phyloP scores from a whole-genome alignment of 2,329 filamentous ascomycete species.

The Calonectria ilicicola region DNA sequence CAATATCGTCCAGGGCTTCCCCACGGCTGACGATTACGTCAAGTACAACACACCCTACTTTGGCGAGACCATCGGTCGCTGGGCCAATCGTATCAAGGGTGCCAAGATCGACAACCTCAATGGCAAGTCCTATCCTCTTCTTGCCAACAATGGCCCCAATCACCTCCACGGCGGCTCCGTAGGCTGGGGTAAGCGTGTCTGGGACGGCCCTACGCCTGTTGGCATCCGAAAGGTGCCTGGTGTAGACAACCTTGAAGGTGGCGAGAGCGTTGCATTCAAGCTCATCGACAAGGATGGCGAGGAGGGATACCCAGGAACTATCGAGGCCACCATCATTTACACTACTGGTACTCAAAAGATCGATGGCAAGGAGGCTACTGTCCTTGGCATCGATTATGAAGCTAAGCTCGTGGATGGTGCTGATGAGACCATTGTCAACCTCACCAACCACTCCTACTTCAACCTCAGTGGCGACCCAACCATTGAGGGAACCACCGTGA shows the following conservation, averaged over 20 bases:
- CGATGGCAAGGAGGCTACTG: constrained; percentile 72
- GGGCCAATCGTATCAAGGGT: constrained; percentile 83
- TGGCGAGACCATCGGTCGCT: constrained; percentile 90
- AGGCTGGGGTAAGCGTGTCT: constrained; percentile 87
- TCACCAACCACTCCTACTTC: constrained; percentile 95
- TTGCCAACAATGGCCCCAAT: constrained; percentile 83
- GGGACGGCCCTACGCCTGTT: constrained; percentile 76
- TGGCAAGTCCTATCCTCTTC: constrained; percentile 74
- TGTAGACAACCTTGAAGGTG: constrained; percentile 65
- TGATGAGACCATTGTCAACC: constrained; percentile 90
- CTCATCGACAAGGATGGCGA: constrained; percentile 83
- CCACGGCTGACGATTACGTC: constrained; percentile 79
- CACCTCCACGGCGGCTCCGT: constrained; percentile 77
- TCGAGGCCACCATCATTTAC: constrained; percentile 84
- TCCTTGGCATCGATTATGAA: constrained; percentile 91
- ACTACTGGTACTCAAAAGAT: constrained; percentile 76
- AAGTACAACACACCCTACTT: constrained; percentile 84
- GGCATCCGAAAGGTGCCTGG: constrained; percentile 63
- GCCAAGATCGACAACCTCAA: constrained; percentile 81
- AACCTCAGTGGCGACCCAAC: constrained; percentile 68
- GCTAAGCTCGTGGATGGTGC: constrained; percentile 82
- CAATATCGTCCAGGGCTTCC: constrained; percentile 92
- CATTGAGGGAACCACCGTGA: constrained; percentile 72
- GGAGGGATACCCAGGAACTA: constrained; percentile 89
- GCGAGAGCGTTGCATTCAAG: constrained; percentile 75